Base-by-base conservation (phyloP, 2,329 filamentous ascomycete genomes). In the Paradendryphiella salina region DNA sequence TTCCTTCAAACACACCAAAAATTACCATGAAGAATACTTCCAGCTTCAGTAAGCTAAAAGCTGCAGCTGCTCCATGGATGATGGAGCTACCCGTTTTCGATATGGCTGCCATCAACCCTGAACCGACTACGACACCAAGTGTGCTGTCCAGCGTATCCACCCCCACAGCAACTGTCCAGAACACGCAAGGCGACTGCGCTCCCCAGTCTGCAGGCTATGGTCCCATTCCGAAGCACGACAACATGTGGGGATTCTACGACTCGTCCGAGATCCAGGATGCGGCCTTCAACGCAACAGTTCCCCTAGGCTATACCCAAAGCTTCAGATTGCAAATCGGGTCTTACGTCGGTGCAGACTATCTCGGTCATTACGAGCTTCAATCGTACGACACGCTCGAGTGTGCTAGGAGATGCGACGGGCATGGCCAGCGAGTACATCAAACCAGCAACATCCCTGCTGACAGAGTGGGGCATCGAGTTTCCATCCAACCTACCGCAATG, bases 311-410 rank as follows among this genome's bases (percentile, higher is more conserved):
- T 17, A 26, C 10, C 3, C 28, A 9, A 4, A 32, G 17, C 14
- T 52, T 49, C 18, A 15, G 4, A 3, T 18, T 11, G 5, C 14
- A 13, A 3, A 37, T 18, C 9, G 50, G 45, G 9, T 52, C 50
- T 0, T 52, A 49, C 2, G 17, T 38, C 18, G 50, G 45, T 8
- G 10, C 6, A 1, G 1, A 5, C 6, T 52, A 52, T 18, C 50
- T 52, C 8, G 45, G 50, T 0, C 46, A 40, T 21, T 38, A 23
- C 28, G 45, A 52, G 18, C 34, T 52, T 2, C 13, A 18, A 2
- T n/a, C 50, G 7, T 52, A 39, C 31, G 20, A 41, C 18, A n/a
- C 45, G 9, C 11, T 14, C 5, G 43, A 23, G 5, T 52, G 50
- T 21, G 39, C 39, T 7, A 37, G 18, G 7, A 15, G 9, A 13